A percentile compares a stretch with the other conserved stretches of the same genome.
Conservation (phyloP, 1,284 basidiomycete genomes). For the Rhodotorula sp. region DNA sequence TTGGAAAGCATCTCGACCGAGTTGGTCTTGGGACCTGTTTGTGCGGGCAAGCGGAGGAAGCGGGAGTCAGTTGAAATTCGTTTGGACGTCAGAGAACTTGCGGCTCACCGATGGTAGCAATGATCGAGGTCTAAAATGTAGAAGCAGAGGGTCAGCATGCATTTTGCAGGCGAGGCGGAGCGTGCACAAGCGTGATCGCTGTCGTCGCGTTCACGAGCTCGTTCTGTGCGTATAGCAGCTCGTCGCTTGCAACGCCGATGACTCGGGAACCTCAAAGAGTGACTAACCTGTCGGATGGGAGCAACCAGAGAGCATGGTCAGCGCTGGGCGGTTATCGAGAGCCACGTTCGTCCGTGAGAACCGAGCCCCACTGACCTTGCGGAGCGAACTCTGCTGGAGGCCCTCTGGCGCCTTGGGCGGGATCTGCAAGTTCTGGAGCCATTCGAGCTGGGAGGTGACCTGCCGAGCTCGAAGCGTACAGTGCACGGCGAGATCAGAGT, state of each 20-base stretch:
- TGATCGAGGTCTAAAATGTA: slow-evolving; percentile 76
- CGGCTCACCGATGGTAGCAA: slow-evolving; percentile 85
- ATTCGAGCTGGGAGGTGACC: slow-evolving; percentile 67
- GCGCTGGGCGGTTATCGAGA: not conserved
- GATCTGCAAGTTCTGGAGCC: slow-evolving; percentile 76
- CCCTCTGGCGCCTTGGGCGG: slow-evolving; percentile 65
- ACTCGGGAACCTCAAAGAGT: not conserved
- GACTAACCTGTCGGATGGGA: not conserved
- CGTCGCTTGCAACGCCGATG: not conserved
- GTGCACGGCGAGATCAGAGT: not conserved
- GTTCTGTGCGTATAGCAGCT: not conserved
- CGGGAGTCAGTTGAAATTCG: not conserved
- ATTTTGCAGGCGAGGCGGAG: no score
- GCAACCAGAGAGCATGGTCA: not conserved
- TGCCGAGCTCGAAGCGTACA: slow-evolving; percentile 9
- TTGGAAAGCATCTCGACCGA: slow-evolving; percentile 76
- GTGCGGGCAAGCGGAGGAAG: not conserved
- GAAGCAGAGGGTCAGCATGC: slow-evolving; percentile 3
- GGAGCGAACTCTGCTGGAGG: slow-evolving; percentile 77
- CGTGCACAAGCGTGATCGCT: no score
- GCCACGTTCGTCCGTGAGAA: not conserved
- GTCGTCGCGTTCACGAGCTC: not conserved
- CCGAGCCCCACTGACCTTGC: slow-evolving; percentile 64
- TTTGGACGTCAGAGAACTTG: not conserved
- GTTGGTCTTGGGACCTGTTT: slow-evolving; percentile 84